Evolutionary conservation across 108 stramenopile genomes (phyloP).

Genomic region (Skeletonema potamos): DNA sequence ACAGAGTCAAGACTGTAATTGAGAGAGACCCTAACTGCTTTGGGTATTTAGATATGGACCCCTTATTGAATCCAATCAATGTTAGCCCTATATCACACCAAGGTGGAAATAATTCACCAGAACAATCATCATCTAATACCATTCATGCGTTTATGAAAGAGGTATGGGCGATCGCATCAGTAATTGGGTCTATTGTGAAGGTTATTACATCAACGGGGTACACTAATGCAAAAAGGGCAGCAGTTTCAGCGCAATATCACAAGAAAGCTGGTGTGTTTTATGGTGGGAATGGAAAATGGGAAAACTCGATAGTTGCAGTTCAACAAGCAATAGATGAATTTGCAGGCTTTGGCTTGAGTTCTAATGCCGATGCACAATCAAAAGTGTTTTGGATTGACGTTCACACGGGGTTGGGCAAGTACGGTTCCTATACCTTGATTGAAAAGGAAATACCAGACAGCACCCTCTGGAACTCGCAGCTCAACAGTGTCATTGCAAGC

Average conservation of each 20-base stretch:
- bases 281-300: constrained; percentile 56
- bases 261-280: constrained; percentile 67
- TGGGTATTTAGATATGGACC: constrained; percentile 56
- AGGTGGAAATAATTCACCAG: not conserved
- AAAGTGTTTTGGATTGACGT: constrained; percentile 76
- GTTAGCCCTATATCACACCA: not conserved
- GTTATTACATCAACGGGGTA: constrained; percentile 48
- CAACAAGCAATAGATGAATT: constrained; percentile 36
- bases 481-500: not conserved
- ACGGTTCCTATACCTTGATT: not conserved
- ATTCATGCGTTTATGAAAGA: not conserved
- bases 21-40: constrained; percentile 59
- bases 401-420: constrained; percentile 76
- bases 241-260: constrained; percentile 82
- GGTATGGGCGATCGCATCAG: not conserved
- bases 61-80: constrained; percentile 34
- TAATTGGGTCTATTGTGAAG: not conserved
- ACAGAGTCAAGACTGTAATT: constrained; percentile 41
- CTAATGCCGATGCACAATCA: not conserved
- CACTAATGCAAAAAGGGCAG: constrained; percentile 49
- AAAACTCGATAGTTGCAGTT: constrained; percentile 52
- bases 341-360: constrained; percentile 15
- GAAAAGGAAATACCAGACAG: not conserved
- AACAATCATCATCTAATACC: constrained; percentile 22
- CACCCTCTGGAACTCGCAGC: constrained; percentile 7